phyloP scores from a whole-genome alignment of 1,139 yeast species.

The Meyerozyma sp. region DNA sequence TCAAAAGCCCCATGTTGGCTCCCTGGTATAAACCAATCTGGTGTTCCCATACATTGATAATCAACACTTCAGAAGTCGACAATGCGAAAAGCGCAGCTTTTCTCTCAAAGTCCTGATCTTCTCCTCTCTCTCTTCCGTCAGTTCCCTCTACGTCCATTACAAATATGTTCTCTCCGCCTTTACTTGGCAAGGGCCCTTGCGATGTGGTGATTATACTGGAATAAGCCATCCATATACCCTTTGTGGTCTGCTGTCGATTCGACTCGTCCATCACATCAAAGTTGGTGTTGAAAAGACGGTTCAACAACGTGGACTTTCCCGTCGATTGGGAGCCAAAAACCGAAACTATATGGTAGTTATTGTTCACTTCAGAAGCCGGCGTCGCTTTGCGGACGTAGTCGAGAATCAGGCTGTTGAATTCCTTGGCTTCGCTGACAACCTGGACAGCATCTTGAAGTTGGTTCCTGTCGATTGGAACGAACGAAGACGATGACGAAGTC shows the following conservation, averaged over 20 bases:
- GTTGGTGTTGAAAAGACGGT: constrained; percentile 75
- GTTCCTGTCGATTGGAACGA: constrained; percentile 34
- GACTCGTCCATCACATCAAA: constrained; percentile 93
- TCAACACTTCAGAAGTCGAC: constrained; percentile 84
- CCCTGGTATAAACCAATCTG: constrained; percentile 97
- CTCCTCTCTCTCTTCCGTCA: constrained; percentile 97
- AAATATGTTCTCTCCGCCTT: constrained; percentile 41
- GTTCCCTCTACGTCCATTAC: constrained; percentile 98
- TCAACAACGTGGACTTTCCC: constrained; percentile 88
- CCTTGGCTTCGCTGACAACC: constrained; percentile 72
- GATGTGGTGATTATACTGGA: constrained; percentile 35
- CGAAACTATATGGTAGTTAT: constrained; percentile 83
- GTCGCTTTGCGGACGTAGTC: constrained; percentile 33
- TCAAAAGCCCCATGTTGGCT: constrained; percentile 91
- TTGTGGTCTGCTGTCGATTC: constrained; percentile 80
- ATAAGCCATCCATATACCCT: constrained; percentile 90
- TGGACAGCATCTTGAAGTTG: constrained; percentile 51
- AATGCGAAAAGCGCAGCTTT: constrained; percentile 94
- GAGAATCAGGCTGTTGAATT: constrained; percentile 43
- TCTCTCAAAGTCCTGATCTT: constrained; percentile 95
- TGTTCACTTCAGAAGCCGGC: constrained; percentile 43
- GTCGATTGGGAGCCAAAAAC: constrained; percentile 97
- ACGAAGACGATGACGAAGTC: constrained; percentile 33
- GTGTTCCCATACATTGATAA: constrained; percentile 94
- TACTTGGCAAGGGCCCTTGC: constrained; percentile 5